phyloP scores from a whole-genome alignment of 306 rosid genomes.

The Spatholobus suberectus region DNA sequence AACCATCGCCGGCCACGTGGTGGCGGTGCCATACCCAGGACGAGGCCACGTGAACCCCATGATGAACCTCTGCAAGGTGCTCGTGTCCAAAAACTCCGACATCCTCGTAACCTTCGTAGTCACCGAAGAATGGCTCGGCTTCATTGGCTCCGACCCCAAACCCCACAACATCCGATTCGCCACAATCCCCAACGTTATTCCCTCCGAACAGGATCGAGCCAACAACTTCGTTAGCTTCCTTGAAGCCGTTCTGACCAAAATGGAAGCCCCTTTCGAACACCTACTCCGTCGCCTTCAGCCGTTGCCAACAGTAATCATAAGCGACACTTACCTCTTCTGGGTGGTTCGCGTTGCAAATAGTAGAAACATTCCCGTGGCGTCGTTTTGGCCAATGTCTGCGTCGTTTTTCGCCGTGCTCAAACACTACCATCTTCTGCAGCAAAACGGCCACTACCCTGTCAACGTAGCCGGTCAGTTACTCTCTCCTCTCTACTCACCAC shows the following conservation, averaged over 20 bases:
- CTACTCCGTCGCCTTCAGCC: slow-evolving; percentile 38
- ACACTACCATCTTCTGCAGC: slow-evolving; percentile 41
- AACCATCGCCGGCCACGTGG: slow-evolving; percentile 43
- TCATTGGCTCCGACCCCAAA: slow-evolving; percentile 38
- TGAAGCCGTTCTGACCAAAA: slow-evolving; percentile 42
- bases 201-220: slow-evolving; percentile 43
- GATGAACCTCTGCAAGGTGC: slow-evolving; percentile 51
- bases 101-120: slow-evolving; percentile 49
- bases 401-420: slow-evolving; percentile 44
- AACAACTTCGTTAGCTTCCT: slow-evolving; percentile 17
- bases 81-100: not conserved
- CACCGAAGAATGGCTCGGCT: slow-evolving; percentile 61
- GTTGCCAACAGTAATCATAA: slow-evolving; percentile 25
- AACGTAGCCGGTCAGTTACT: slow-evolving; percentile 40
- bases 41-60: slow-evolving; percentile 59
- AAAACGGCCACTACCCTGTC: slow-evolving; percentile 42
- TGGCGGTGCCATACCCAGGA: slow-evolving; percentile 55
- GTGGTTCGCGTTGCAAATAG: slow-evolving; percentile 41
- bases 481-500: not conserved
- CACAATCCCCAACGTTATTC: slow-evolving; percentile 51
- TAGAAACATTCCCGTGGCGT: slow-evolving; percentile 47
- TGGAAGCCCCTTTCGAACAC: slow-evolving; percentile 49
- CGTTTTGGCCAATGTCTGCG: slow-evolving; percentile 59
- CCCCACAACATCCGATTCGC: slow-evolving; percentile 33
- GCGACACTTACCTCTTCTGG: slow-evolving; percentile 52